Percentiles rank a stretch among this genome's conserved stretches.
Conservation (phyloP, 768 basidiomycete genomes). For the Austroboletus festivus region DNA sequence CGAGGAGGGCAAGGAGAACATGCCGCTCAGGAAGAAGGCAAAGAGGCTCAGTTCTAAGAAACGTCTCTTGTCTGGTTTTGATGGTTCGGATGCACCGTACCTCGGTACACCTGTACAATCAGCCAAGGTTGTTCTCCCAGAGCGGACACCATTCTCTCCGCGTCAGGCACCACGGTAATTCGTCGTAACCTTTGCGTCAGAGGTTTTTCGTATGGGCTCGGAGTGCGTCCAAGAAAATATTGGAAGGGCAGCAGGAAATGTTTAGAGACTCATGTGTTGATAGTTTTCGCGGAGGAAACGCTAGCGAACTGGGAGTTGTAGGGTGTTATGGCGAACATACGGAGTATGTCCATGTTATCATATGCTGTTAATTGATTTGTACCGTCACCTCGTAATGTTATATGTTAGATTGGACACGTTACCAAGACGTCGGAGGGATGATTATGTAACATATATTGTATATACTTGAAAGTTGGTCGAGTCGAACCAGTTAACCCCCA, state of each 20-base stretch:
- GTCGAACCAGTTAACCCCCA: background rate
- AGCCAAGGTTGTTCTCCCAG: constrained; percentile 7
- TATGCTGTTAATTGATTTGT: constrained; percentile 32
- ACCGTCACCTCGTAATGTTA: constrained; percentile 30
- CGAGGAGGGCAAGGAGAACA: constrained; percentile 59
- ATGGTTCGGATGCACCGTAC: constrained; percentile 3
- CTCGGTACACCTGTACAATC: constrained; percentile 3
- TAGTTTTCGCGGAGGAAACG: constrained; percentile 1
- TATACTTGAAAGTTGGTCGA: too few relatives aligned
- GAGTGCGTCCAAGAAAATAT: background rate
- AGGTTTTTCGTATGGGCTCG: background rate
- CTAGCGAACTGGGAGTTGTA: background rate
- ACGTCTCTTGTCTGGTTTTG: constrained; percentile 7
- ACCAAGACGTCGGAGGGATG: too few relatives aligned
- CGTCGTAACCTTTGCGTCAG: background rate
- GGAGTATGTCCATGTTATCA: constrained; percentile 27
- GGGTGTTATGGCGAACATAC: constrained; percentile 12
- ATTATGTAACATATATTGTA: too few relatives aligned
- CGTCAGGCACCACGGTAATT: constrained; percentile 20
- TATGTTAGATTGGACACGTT: constrained; percentile 22
- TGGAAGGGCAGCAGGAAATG: background rate
- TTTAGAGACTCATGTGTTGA: background rate
- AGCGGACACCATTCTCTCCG: constrained; percentile 15
- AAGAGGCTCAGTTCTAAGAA: constrained; percentile 38
- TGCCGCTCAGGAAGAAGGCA: constrained; percentile 44